phyloP scores from a whole-genome alignment of 768 basidiomycete species.

The Podaxis sp. region DNA sequence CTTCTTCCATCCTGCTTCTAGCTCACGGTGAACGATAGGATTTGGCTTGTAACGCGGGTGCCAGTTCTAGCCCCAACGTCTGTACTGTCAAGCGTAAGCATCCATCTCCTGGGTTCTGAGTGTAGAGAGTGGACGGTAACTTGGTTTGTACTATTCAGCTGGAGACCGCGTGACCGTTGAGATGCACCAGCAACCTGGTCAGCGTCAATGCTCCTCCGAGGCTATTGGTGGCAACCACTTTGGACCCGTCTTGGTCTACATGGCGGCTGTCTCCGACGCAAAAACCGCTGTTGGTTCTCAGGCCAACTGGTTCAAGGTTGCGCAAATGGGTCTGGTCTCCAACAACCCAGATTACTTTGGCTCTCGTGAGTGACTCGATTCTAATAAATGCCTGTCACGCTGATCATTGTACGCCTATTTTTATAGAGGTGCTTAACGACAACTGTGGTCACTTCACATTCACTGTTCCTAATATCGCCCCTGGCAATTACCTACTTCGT shows the following conservation, averaged over 20 bases:
- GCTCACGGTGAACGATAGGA: slow-evolving; percentile 26
- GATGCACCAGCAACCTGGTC: slow-evolving; percentile 51
- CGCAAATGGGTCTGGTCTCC: slow-evolving; percentile 47
- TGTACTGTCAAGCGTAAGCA: slow-evolving; percentile 41
- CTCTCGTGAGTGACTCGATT: slow-evolving; percentile 25
- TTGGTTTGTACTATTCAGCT: slow-evolving; percentile 25
- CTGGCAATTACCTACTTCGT: slow-evolving; percentile 44
- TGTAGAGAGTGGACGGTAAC: not conserved
- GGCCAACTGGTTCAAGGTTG: slow-evolving; percentile 51
- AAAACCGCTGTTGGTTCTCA: slow-evolving; percentile 39
- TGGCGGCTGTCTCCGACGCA: slow-evolving; percentile 47
- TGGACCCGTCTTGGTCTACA: slow-evolving; percentile 47
- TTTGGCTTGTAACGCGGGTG: slow-evolving; percentile 46
- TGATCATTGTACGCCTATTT: not conserved
- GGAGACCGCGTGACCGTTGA: slow-evolving; percentile 48
- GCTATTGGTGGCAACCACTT: slow-evolving; percentile 53
- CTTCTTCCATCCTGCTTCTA: not conserved
- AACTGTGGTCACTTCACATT: slow-evolving; percentile 56
- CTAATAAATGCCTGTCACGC: not conserved
- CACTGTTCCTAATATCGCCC: slow-evolving; percentile 41
- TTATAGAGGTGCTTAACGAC: slow-evolving; percentile 35
- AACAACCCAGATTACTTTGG: slow-evolving; percentile 47
- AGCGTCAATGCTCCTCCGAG: slow-evolving; percentile 43
- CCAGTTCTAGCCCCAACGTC: slow-evolving; percentile 31
- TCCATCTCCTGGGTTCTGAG: not conserved